Percentiles rank a stretch among this genome's conserved stretches.
phyloP scores from a whole-genome alignment of 1,284 basidiomycete genomes.

The Coniferiporia sulphurascens region DNA sequence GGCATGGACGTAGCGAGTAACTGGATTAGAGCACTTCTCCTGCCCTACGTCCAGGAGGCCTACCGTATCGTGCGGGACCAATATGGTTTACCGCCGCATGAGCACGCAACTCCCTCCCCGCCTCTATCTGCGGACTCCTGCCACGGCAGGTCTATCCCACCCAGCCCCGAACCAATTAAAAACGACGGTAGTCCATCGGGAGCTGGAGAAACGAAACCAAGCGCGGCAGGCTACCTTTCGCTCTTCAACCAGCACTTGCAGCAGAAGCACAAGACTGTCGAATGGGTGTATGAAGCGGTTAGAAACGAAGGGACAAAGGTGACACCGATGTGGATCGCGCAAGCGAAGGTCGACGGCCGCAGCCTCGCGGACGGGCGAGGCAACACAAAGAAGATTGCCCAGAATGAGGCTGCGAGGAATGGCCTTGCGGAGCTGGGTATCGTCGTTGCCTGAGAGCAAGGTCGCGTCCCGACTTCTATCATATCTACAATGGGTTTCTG shows the following conservation, averaged over 20 bases:
- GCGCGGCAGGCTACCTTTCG: slow-evolving; percentile 53
- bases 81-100: slow-evolving; percentile 49
- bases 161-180: slow-evolving; percentile 1
- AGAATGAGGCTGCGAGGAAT: slow-evolving; percentile 64
- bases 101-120: slow-evolving; percentile 17
- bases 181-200: not conserved
- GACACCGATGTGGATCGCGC: slow-evolving; percentile 69
- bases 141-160: not conserved
- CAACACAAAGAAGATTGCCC: slow-evolving; percentile 69
- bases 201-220: slow-evolving; percentile 10
- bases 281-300: slow-evolving; percentile 61
- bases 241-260: slow-evolving; percentile 72
- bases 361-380: slow-evolving; percentile 57
- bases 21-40: slow-evolving; percentile 60
- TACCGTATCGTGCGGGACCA: slow-evolving; percentile 58
- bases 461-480: too few relatives aligned
- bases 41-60: slow-evolving; percentile 54
- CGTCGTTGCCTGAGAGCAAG: slow-evolving; percentile 25
- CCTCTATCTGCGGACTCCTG: slow-evolving; percentile 20
- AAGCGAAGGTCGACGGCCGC: slow-evolving; percentile 53
- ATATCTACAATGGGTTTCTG: not conserved
- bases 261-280: slow-evolving; percentile 48
- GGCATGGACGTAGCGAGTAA: slow-evolving; percentile 48
- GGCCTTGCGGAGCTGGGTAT: slow-evolving; percentile 48
- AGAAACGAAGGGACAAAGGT: slow-evolving; percentile 42